phyloP scores from a whole-genome alignment of 2,329 filamentous ascomycete genomes.

The Penicillium griseofulvum region DNA sequence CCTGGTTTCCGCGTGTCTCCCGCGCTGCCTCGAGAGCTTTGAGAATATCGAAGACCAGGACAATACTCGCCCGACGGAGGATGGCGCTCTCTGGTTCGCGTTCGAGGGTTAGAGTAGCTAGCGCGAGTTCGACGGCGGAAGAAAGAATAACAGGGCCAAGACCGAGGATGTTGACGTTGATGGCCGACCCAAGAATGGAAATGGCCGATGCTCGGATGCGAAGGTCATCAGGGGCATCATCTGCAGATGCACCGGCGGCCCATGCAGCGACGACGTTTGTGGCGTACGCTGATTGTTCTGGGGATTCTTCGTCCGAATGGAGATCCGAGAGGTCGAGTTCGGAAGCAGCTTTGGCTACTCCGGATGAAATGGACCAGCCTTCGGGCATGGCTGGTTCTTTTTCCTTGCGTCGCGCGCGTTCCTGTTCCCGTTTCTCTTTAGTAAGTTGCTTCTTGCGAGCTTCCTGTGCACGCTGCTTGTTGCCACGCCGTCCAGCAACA shows the following conservation, averaged over 20 bases:
- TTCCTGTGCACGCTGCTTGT: constrained; percentile 36
- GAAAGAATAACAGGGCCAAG: constrained; percentile 36
- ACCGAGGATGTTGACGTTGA: constrained; percentile 41
- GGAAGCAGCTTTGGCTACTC: constrained; percentile 5
- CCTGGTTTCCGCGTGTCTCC: constrained; percentile 28
- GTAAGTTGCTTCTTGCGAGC: constrained; percentile 27
- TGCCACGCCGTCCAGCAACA: constrained; percentile 41
- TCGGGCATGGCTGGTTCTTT: constrained; percentile 25
- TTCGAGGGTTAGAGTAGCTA: constrained; percentile 41
- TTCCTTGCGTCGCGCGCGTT: constrained; percentile 30
- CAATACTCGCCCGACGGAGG: constrained; percentile 40
- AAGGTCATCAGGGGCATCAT: constrained; percentile 44
- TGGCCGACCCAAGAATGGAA: constrained; percentile 43
- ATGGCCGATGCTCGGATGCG: constrained; percentile 44
- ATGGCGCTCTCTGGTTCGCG: constrained; percentile 39
- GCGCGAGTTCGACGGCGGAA: constrained; percentile 40
- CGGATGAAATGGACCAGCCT: constrained; percentile 32
- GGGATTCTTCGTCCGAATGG: constrained; percentile 36
- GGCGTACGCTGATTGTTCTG: constrained; percentile 33
- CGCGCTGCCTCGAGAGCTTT: constrained; percentile 39
- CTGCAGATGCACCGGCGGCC: constrained; percentile 38
- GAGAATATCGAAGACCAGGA: constrained; percentile 42
- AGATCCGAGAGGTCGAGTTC: constrained; percentile 18
- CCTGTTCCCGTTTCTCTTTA: constrained; percentile 25
- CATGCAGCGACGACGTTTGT: constrained; percentile 42